Evolutionary conservation across 345 rosid species (phyloP), one percentile per base, ranked within the genome.

Genomic region (Acer yangbiense): DNA sequence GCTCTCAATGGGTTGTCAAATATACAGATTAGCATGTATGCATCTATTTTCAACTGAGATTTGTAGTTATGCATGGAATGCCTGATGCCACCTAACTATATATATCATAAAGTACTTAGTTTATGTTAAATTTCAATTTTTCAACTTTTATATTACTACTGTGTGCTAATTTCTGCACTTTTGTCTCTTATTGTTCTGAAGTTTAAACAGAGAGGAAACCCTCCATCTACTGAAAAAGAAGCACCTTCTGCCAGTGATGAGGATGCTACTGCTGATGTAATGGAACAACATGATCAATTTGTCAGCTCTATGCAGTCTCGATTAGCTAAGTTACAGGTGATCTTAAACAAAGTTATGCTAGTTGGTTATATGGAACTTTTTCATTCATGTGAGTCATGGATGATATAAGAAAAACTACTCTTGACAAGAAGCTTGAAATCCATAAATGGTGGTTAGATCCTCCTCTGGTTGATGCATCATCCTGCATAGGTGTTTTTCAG

Each of bases 221-320:
- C 83, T 67, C 69, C 80, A 57, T 79, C 89, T 83, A 80, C 79
- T 73, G 94, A 88, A 79, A 89, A 88, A 66, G 95, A 88, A 81
- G 81, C 79, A 58, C 82, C 83, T 79, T 88, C 86, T 65, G 82
- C 81, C 69, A 86, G 84, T 80, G 97, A 93, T 68, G 98, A 91
- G 82, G 97, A 94, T 85, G 88, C 83, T 57, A 76, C 84, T 77
- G 87, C 85, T 73, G 94, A 90, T 85, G 74, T 90, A 76, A 80
- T 94, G 89, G 97, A 84, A 83, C 89, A 85, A 17, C 99, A 92
- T 86, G 89, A 85, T 66, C 97, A 97, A 79, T 94, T 94, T 81
- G 60, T 90, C 85, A 87, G 94, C 93, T 88, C 93, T 57, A 90
- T 97, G 98, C 95, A 90, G 69, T 90, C 98, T 79, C 98, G 99